phyloP scores from a whole-genome alignment of 2,329 filamentous ascomycete genomes.

The Drechslerella coelobrocha region DNA sequence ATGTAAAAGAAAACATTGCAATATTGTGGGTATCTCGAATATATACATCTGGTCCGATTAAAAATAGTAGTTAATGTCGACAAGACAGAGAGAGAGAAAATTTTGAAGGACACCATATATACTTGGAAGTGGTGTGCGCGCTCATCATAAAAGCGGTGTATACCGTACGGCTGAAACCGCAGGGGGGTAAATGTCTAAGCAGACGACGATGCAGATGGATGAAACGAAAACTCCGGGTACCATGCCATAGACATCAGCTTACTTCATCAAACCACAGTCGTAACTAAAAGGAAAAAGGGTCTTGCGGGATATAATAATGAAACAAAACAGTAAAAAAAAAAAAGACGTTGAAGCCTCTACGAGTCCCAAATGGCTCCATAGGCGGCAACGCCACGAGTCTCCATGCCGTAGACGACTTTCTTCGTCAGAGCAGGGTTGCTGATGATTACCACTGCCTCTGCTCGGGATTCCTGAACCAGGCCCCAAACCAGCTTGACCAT shows the following conservation, averaged over 20 bases:
- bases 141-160: no score
- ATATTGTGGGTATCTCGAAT: no score
- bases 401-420: conserved; percentile 59
- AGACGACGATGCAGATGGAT: background rate
- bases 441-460: conserved; percentile 58
- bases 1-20: no score
- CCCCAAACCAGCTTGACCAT: conserved; percentile 56
- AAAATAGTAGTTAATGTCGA: no score
- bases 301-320: background rate
- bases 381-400: conserved; percentile 57
- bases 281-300: background rate
- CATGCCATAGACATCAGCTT: background rate
- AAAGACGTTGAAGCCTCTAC: conserved; percentile 25
- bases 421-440: conserved; percentile 58
- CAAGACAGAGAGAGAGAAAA: no score
- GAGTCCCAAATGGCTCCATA: conserved; percentile 58
- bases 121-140: no score
- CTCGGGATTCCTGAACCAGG: conserved; percentile 55
- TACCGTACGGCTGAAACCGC: no score
- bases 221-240: background rate
- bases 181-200: background rate
- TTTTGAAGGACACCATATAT: no score
- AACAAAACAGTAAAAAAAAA: conserved; percentile 1
- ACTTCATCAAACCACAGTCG: background rate
- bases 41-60: no score